Conservation (phyloP, 2,329 filamentous ascomycete species). For the Pseudodiploospora longispora region DNA sequence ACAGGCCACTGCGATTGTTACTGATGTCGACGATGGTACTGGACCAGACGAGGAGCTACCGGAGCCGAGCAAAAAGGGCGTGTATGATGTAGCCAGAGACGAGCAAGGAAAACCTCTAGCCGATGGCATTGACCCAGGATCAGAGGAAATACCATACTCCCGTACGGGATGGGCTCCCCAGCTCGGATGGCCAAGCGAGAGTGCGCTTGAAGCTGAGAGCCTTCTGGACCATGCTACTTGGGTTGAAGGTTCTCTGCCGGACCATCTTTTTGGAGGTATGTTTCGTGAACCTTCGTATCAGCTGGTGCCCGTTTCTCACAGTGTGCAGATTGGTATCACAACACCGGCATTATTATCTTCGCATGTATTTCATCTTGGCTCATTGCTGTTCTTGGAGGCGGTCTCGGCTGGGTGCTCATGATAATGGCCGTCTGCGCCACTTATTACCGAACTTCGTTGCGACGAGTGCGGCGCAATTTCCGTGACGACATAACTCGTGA, state of each 20-base stretch:
- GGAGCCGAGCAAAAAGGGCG: slow-evolving; percentile 61
- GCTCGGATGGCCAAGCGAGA: slow-evolving; percentile 63
- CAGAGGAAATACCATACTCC: slow-evolving; percentile 38
- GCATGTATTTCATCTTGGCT: slow-evolving; percentile 88
- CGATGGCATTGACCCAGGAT: slow-evolving; percentile 44
- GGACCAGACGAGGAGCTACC: slow-evolving; percentile 70
- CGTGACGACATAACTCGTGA: slow-evolving; percentile 89
- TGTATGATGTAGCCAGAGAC: slow-evolving; percentile 46
- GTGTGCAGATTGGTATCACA: slow-evolving; percentile 89
- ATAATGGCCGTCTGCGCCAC: slow-evolving; percentile 89
- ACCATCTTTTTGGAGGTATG: slow-evolving; percentile 82
- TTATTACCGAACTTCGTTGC: slow-evolving; percentile 93
- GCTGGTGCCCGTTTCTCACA: slow-evolving; percentile 6
- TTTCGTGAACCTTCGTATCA: neutral
- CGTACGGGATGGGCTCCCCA: slow-evolving; percentile 80
- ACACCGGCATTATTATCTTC: slow-evolving; percentile 87
- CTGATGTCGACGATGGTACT: slow-evolving; percentile 69
- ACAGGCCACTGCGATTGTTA: slow-evolving; percentile 63
- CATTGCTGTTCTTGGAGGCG: slow-evolving; percentile 79
- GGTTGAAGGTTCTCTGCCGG: slow-evolving; percentile 74
- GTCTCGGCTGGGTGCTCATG: slow-evolving; percentile 85
- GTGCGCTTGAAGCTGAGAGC: slow-evolving; percentile 52
- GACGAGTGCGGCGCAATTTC: slow-evolving; percentile 89
- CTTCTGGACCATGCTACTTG: slow-evolving; percentile 82
- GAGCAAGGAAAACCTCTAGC: slow-evolving; percentile 38